These are phyloP conservation scores for Ustilaginoidea virens DNA, from an alignment of 2,329 filamentous ascomycete species.

Conservation along the genomic window DNA sequence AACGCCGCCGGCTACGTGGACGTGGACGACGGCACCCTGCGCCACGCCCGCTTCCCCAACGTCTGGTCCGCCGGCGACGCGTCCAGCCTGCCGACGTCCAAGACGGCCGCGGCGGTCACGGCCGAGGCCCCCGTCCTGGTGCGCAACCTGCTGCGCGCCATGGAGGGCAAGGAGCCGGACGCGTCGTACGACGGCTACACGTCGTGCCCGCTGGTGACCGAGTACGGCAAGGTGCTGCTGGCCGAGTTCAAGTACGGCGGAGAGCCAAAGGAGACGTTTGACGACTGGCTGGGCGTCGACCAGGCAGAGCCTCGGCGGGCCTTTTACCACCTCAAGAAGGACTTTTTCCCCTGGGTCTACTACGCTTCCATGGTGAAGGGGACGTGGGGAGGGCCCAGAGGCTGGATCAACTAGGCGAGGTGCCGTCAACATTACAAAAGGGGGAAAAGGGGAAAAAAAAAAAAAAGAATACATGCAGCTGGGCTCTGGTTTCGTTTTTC, in stretches of 20 bases:
- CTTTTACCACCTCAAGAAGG: conserved; percentile 49
- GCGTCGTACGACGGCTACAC: conserved; percentile 38
- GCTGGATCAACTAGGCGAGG: conserved; percentile 25
- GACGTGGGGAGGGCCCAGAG: conserved; percentile 44
- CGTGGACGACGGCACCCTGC: conserved; percentile 35
- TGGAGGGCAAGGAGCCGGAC: conserved; percentile 29
- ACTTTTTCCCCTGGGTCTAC: conserved; percentile 55
- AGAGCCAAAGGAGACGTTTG: conserved; percentile 47
- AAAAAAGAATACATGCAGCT: too few relatives aligned
- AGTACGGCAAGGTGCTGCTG: conserved; percentile 47
- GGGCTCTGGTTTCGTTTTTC: too few relatives aligned
- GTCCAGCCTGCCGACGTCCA: conserved; percentile 41
- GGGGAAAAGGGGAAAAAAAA: too few relatives aligned
- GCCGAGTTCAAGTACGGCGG: conserved; percentile 52
- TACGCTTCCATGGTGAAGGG: conserved; percentile 44
- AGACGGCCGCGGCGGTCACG: conserved; percentile 38
- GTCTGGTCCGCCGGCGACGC: conserved; percentile 46
- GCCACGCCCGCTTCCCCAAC: conserved; percentile 37
- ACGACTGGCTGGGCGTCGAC: conserved; percentile 36
- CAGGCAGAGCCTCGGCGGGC: conserved; percentile 37
- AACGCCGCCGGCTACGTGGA: conserved; percentile 42
- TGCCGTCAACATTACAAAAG: too few relatives aligned
- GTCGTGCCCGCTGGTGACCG: conserved; percentile 36
- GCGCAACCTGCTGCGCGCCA: conserved; percentile 25
- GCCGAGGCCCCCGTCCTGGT: conserved; percentile 35